These are phyloP conservation scores for Karstenula rhodostoma DNA, from an alignment of 2,329 filamentous ascomycete species.

Conservation along the genomic window DNA sequence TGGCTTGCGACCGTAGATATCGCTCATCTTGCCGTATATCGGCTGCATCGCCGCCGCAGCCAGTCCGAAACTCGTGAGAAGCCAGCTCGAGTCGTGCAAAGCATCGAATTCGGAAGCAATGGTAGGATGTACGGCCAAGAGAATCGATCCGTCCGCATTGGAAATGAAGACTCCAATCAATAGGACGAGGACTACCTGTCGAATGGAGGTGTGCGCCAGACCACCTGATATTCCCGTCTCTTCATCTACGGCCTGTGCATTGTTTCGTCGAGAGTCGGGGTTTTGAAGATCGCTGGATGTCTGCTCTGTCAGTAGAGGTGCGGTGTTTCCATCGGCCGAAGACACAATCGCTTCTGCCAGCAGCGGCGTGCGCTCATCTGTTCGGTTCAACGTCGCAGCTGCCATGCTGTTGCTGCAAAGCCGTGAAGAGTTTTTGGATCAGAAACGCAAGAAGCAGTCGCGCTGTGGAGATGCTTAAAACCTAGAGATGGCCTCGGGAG, in stretches of 20 bases:
- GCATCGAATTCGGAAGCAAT: slow-evolving; percentile 56
- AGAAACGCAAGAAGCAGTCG: no score
- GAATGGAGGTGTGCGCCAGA: not conserved
- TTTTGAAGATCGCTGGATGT: not conserved
- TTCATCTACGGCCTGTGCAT: not conserved
- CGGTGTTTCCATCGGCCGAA: not conserved
- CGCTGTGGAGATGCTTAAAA: not conserved
- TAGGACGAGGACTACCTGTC: slow-evolving; percentile 11
- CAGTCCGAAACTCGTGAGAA: slow-evolving; percentile 54
- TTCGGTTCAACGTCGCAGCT: not conserved
- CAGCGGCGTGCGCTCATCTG: not conserved
- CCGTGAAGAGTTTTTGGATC: no score
- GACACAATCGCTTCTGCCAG: not conserved
- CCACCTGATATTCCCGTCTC: not conserved
- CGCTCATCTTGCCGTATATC: slow-evolving; percentile 54
- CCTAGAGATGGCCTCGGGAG: not conserved
- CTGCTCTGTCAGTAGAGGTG: not conserved
- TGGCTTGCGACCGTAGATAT: slow-evolving; percentile 54
- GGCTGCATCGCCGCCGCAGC: slow-evolving; percentile 50
- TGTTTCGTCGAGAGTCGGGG: not conserved
- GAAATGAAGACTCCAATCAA: slow-evolving; percentile 62
- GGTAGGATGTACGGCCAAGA: slow-evolving; percentile 69
- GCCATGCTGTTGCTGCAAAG: not conserved
- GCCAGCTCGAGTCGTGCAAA: slow-evolving; percentile 51
- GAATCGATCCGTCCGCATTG: slow-evolving; percentile 69